Evolutionary conservation across 2,329 filamentous ascomycete genomes (phyloP), one percentile per base, ranked within the genome.

Genomic region (Xylaria sp.): DNA sequence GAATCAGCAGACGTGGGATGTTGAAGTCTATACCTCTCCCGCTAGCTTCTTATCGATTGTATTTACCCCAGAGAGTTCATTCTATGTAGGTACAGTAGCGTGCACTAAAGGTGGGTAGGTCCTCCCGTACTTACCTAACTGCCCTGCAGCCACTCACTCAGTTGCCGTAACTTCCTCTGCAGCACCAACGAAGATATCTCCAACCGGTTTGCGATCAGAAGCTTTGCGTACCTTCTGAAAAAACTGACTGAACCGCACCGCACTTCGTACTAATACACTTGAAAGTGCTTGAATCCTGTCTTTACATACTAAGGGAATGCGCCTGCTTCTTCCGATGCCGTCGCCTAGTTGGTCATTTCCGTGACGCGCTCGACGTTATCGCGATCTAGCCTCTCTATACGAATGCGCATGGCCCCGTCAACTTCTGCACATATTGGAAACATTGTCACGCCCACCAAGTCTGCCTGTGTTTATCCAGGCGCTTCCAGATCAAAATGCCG

Each of bases 401-500:
- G 7, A 9, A 26, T 49, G 31, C 42, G 26, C 36, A 17, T 31
- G 26, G n/a, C 7, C 4, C 28, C 7, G 31, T 28, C 63, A 38
- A n/a, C 6, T 38, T 56, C 49, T 38, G 26, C 38, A 38, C 38
- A 62, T 9, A 31, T 38, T 20, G 42, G 28, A 46, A 20, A 15
- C 17, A 42, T 42, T 28, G 26, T 13, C 40, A 48, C 56, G 36
- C 40, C 42, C 28, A 44, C 36, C 17, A 38, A 54, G 31, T 48
- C 20, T 26, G 20, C n/a, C 33, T 38, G 53, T 54, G 15, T 28
- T n/a, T 2, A 9, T 13, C 28, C n/a, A 20, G 20, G 44, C 58
- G 11, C 17, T 26, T 67, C 54, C 6, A 54, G 6, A 26, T 59
- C 69, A 86, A 76, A 33, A 97, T 97, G 94, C 92, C 93, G 63